Percentiles rank a stretch among this genome's conserved stretches.
Conservation (phyloP, 1,284 basidiomycete species). For the Rhizopogon parksii region DNA sequence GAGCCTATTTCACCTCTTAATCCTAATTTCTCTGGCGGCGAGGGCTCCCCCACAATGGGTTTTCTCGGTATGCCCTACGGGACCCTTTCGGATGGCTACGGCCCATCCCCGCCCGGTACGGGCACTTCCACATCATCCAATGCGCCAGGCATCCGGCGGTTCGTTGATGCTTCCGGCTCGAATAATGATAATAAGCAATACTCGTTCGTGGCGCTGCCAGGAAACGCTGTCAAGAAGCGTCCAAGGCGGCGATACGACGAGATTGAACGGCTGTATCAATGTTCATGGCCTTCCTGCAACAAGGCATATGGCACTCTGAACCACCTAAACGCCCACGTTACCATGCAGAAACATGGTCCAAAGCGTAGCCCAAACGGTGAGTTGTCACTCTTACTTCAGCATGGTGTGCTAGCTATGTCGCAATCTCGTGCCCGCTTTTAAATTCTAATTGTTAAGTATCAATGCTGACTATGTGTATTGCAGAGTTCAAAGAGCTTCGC, state of each 20-base stretch:
- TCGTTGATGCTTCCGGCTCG: conserved; percentile 16
- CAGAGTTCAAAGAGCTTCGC: conserved; percentile 96
- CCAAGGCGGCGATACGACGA: conserved; percentile 82
- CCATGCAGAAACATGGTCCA: conserved; percentile 84
- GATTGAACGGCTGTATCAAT: conserved; percentile 87
- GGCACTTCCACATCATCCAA: conserved; percentile 47
- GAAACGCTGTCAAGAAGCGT: conserved; percentile 75
- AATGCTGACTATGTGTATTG: conserved; percentile 6
- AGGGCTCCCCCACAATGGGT: conserved; percentile 29
- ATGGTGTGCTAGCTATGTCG: background rate
- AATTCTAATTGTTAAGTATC: background rate
- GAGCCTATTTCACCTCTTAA: conserved; percentile 45
- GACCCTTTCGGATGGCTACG: conserved; percentile 40
- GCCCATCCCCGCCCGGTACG: conserved; percentile 51
- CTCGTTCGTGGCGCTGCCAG: conserved; percentile 73
- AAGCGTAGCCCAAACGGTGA: conserved; percentile 80
- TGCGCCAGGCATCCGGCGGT: conserved; percentile 19
- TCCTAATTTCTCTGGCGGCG: conserved; percentile 37
- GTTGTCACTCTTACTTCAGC: conserved; percentile 19
- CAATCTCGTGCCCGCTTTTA: background rate
- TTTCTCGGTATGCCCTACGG: conserved; percentile 35
- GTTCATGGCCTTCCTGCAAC: conserved; percentile 75
- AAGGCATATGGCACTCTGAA: conserved; percentile 88
- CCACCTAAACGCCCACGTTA: conserved; percentile 88
- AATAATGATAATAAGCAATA: conserved; percentile 58